Conservation (phyloP, 2,329 filamentous ascomycete genomes). For the Verticillium tricorpus region DNA sequence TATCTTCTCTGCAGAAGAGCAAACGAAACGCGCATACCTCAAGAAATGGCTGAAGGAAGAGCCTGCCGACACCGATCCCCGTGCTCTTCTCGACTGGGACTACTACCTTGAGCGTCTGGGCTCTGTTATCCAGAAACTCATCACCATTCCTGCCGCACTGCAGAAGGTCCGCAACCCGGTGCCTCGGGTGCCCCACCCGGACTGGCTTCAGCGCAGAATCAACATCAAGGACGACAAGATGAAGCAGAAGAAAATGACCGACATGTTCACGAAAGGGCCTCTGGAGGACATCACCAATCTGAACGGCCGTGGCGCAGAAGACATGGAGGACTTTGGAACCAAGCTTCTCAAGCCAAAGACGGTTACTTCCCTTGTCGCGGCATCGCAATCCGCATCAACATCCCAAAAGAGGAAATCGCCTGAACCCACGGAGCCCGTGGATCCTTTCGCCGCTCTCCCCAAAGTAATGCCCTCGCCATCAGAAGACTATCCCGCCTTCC, state of each 20-base stretch:
- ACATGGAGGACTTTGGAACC: constrained; percentile 78
- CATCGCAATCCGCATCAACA: constrained; percentile 49
- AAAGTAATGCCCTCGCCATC: constrained; percentile 78
- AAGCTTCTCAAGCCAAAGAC: constrained; percentile 63
- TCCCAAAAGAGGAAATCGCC: constrained; percentile 70
- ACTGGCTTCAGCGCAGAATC: constrained; percentile 93
- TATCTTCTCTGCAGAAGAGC: constrained; percentile 91
- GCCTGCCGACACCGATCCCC: constrained; percentile 82
- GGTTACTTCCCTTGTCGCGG: constrained; percentile 45
- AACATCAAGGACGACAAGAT: constrained; percentile 94
- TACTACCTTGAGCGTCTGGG: constrained; percentile 96
- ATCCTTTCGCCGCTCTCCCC: constrained; percentile 80
- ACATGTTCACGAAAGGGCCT: constrained; percentile 73
- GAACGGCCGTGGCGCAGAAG: constrained; percentile 50
- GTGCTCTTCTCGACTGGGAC: constrained; percentile 88
- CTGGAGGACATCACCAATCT: constrained; percentile 69
- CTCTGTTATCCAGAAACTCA: constrained; percentile 97
- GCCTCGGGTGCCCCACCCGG: constrained; percentile 86
- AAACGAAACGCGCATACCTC: constrained; percentile 82
- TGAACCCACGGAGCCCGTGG: constrained; percentile 60
- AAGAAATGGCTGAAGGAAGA: constrained; percentile 96
- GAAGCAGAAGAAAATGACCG: constrained; percentile 98
- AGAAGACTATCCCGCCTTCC: constrained; percentile 81
- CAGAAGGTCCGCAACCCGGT: constrained; percentile 95
- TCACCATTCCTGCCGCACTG: constrained; percentile 94